Evolutionary conservation across 2,329 filamentous ascomycete genomes (phyloP), one percentile per base, ranked within the genome.

Genomic region (Trichothecium roseum): DNA sequence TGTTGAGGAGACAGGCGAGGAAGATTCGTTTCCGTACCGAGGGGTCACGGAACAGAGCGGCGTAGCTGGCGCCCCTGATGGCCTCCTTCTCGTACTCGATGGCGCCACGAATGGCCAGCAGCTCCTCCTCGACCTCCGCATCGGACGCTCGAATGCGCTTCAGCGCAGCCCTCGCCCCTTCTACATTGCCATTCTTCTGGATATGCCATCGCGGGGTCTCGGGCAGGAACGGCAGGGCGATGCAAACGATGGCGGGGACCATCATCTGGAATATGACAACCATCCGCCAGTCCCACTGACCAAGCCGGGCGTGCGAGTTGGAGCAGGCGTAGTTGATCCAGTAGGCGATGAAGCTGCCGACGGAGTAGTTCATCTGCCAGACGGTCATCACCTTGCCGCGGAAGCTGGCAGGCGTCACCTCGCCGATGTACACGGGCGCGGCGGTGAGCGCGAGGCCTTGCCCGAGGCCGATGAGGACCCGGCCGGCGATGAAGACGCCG

Each of bases 281-380:
- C 62, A 82, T 72, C 47, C 71, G 74, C 79, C 79, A 84, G 55
- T 83, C 78, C 80, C 79, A 83, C 45, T 84, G 64, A 28, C 79
- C 79, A 5, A 83, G 67, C 29, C 45, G 59, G 29, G 59, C 45
- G 30, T 62, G 60, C 54, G 81, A 59, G 48, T 74, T 63, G 26
- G 66, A 66, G 51, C 73, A 74, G 13, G 69, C 78, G 45, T 70
- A 83, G 52, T 76, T 77, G 50, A 82, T 73, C 77, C 54, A 57
- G 47, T 54, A 57, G 10, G 52, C 51, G 33, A 57, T 53, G 40
- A 78, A 79, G 12, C 65, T 70, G 16, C 74, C 75, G 32, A 78
- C 74, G 1, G 63, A 72, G 55, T 77, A 81, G 57, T 76, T 77
- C 52, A 76, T 66, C 50, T 79, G 75, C 75, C 75, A 80, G 50